Evolutionary conservation across 257 asterid species (phyloP).

Genomic region (Solanum habrochaites): DNA sequence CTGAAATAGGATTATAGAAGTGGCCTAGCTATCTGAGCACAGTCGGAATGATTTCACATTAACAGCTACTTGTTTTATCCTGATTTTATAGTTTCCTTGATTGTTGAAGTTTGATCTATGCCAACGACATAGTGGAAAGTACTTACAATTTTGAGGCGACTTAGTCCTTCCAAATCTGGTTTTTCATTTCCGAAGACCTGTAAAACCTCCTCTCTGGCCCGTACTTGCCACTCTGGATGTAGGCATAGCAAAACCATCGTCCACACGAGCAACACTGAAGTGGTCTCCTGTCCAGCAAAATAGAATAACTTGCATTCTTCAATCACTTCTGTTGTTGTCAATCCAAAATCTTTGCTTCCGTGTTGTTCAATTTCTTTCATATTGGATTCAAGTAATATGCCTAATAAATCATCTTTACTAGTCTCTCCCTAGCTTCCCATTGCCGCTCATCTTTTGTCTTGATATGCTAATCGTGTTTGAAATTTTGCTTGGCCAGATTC

Average conservation of each 20-base stretch:
- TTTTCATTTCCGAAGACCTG: slow-evolving; percentile 16
- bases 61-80: too few relatives aligned
- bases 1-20: background rate
- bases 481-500: slow-evolving; percentile 2
- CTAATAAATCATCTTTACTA: background rate
- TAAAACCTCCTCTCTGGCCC: slow-evolving; percentile 24
- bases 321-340: slow-evolving; percentile 8
- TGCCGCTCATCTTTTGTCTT: slow-evolving; percentile 16
- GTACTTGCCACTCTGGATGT: slow-evolving; percentile 21
- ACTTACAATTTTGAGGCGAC: slow-evolving; percentile 22
- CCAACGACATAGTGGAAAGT: background rate
- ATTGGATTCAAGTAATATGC: slow-evolving; percentile 9
- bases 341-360: background rate
- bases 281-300: slow-evolving; percentile 53
- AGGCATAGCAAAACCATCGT: slow-evolving; percentile 25
- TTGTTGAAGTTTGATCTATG: too few relatives aligned
- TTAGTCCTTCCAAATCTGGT: slow-evolving; percentile 14
- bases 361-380: slow-evolving; percentile 1
- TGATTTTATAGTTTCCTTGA: too few relatives aligned
- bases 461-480: slow-evolving; percentile 6
- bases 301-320: slow-evolving; percentile 45
- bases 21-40: background rate
- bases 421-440: slow-evolving; percentile 6
- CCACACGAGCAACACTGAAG: slow-evolving; percentile 42
- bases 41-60: background rate